Evolutionary conservation across 257 asterid species (phyloP).

Genomic region (Solanum infundibuliforme): DNA sequence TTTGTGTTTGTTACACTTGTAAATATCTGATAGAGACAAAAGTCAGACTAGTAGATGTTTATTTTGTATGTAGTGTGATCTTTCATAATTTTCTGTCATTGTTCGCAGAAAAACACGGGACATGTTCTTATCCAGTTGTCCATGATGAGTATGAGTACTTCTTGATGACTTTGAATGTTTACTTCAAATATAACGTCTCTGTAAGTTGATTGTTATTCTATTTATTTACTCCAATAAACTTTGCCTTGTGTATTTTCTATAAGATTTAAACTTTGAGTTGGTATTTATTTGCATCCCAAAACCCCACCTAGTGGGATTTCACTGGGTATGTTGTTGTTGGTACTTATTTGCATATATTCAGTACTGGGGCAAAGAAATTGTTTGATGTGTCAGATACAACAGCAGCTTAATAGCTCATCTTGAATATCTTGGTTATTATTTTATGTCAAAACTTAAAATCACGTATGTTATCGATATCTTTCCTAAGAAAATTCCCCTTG

Average conservation of each 20-base stretch:
- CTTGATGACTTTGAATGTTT: slow-evolving; percentile 56
- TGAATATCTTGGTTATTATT: background rate
- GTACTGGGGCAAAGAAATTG: background rate
- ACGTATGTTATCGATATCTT: background rate
- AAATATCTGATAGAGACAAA: background rate
- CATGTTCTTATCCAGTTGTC: slow-evolving; percentile 60
- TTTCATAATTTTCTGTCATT: background rate
- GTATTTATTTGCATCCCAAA: background rate
- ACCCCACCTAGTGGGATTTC: background rate
- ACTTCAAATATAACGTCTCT: slow-evolving; percentile 74
- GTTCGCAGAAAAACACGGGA: slow-evolving; percentile 85
- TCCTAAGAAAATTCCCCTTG: background rate
- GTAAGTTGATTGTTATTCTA: slow-evolving; percentile 36
- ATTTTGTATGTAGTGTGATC: background rate
- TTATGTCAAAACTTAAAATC: background rate
- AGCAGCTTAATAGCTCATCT: background rate
- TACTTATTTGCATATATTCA: background rate
- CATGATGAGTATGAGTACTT: slow-evolving; percentile 77
- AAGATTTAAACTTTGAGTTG: background rate
- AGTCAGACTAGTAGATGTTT: background rate
- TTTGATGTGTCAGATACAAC: background rate
- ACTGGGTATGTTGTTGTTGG: background rate
- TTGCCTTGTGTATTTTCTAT: background rate
- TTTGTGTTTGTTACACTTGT: background rate
- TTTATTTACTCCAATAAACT: background rate